Conservation (phyloP, 352 stramenopile genomes). For the Phytophthora litchii region DNA sequence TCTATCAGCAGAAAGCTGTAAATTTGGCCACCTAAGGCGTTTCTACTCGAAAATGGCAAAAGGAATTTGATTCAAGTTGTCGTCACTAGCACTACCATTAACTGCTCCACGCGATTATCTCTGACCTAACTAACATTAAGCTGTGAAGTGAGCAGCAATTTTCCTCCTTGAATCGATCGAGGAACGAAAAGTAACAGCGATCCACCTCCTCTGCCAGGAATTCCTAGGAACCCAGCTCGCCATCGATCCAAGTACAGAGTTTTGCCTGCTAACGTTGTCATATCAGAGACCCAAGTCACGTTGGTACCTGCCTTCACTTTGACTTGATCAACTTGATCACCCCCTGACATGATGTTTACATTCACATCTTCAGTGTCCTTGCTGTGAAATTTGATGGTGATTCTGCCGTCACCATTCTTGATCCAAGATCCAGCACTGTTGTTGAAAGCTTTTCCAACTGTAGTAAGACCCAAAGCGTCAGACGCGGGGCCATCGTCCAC, state of each 20-base stretch:
- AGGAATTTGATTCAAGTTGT: too few relatives aligned
- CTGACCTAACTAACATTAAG: constrained; percentile 46
- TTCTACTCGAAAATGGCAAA: too few relatives aligned
- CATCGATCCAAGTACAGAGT: constrained; percentile 60
- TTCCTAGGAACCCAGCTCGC: constrained; percentile 43
- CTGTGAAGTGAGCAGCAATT: constrained; percentile 38
- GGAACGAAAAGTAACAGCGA: constrained; percentile 51
- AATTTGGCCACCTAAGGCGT: constrained; percentile 3
- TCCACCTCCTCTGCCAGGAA: constrained; percentile 43
- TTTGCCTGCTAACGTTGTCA: constrained; percentile 36
- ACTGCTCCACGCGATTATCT: not conserved
- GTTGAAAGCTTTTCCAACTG: constrained; percentile 43
- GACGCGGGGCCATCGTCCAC: constrained; percentile 46
- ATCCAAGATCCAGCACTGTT: constrained; percentile 39
- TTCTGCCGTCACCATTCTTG: constrained; percentile 30
- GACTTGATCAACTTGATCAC: constrained; percentile 33
- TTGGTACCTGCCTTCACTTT: constrained; percentile 32
- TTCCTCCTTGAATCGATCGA: constrained; percentile 27
- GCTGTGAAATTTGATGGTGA: constrained; percentile 44
- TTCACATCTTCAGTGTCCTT: constrained; percentile 39
- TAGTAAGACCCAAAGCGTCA: constrained; percentile 38
- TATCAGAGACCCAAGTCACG: constrained; percentile 37
- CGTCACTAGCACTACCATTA: not conserved
- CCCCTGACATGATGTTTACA: constrained; percentile 36
- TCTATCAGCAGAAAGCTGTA: not conserved